Evolutionary conservation across 306 rosid genomes (phyloP), one percentile per base, ranked within the genome.

Genomic region (Herpetospermum pedunculosum): DNA sequence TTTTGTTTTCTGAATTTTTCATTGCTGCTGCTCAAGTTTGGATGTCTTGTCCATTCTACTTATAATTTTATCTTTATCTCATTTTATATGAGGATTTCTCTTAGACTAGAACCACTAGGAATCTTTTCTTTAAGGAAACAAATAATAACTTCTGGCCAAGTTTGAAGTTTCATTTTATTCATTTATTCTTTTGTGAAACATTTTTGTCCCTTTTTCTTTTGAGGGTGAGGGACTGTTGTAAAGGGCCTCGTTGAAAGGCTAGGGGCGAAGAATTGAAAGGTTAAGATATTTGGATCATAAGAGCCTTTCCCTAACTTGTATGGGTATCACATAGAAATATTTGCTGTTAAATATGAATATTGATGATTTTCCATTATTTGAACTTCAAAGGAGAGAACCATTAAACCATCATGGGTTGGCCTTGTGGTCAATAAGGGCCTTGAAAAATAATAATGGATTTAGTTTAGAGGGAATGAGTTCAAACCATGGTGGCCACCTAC

Each of bases 41-140:
- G 47, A 63, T 64, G 48, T 35, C 52, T 74, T 70, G 75, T 73
- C 76, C 37, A 71, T 75, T 74, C 62, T 50, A 50, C 73, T 48
- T 77, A 41, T 52, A 72, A 21, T 77, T 32, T 35, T n/a, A n/a
- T 15, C 70, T 32, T 60, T 35, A 6, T 32, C 43, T 60, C 41
- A 7, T 32, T 2, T n/a, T 48, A 63, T 18, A 35, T 26, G 3
- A 32, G 8, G 29, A 70, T 47, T 75, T 50, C 80, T 46, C 65
- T 84, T 60, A 60, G 26, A 35, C 2, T 63, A 63, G 43, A 63
- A 63, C 25, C 28, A n/a, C 28, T n/a, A 9, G 29, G 8, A 62
- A 32, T 32, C 10, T 28, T 58, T 25, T 58, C 65, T 62, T 29
- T 7, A 16, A 30, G 40, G 10, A 30, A 15, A 13, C 40, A 59